These are phyloP conservation scores for Sordariomycetes sp. DNA, from an alignment of 2,329 filamentous ascomycete species.

Conservation along the genomic window DNA sequence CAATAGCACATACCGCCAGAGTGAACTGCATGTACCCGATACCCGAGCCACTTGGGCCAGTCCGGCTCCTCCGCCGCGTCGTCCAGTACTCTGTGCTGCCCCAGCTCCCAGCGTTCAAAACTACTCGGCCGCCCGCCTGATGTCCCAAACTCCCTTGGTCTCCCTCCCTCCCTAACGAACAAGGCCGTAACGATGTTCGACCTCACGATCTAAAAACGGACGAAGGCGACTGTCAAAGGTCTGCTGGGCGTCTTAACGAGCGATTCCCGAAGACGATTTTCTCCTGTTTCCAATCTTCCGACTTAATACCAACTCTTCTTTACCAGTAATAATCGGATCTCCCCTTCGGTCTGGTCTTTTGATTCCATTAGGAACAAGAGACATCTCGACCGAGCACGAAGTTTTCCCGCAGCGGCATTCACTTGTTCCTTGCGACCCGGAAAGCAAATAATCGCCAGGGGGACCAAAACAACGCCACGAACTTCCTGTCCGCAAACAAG, in stretches of 20 bases:
- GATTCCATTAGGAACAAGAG: background rate
- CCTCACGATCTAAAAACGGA: constrained; percentile 2
- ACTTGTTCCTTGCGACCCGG: constrained; percentile 6
- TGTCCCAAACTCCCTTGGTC: background rate
- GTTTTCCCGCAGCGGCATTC: constrained; percentile 5
- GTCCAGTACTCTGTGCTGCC: constrained; percentile 1
- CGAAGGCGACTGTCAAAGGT: constrained; percentile 6
- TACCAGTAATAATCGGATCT: constrained; percentile 3
- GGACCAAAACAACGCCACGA: constrained; percentile 1
- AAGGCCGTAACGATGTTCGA: constrained; percentile 4
- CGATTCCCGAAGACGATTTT: constrained; percentile 2
- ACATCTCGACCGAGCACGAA: background rate
- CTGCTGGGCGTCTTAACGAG: constrained; percentile 6
- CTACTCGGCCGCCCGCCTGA: constrained; percentile 2
- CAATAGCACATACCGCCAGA: background rate
- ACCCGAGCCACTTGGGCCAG: background rate
- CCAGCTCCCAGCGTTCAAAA: constrained; percentile 3
- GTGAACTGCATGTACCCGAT: background rate
- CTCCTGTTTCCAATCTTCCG: background rate
- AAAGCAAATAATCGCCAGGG: constrained; percentile 1
- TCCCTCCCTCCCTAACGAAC: constrained; percentile 1
- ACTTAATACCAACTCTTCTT: background rate
- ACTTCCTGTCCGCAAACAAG: background rate
- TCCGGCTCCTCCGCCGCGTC: background rate
- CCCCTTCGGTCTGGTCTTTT: background rate